Evolutionary conservation across 805 yeast genomes (phyloP), one percentile per base, ranked within the genome.

Genomic region (Zygotorulaspora chibaensis): DNA sequence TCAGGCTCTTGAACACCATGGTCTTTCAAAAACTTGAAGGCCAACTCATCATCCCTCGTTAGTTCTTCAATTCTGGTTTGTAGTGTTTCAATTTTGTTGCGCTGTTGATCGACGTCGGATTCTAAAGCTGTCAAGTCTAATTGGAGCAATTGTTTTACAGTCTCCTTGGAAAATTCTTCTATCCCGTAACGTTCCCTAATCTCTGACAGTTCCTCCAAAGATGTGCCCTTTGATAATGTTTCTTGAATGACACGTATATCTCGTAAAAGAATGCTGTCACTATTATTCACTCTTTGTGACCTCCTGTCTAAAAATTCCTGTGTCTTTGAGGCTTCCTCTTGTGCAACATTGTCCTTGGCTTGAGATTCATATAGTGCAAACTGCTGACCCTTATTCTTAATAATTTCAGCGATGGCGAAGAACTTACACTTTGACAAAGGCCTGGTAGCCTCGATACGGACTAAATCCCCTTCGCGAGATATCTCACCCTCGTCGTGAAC

Each of bases 401-500:
- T 79, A 63, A 91, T 87, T 62, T 91, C 97, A 2, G 97, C 96
- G 48, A 91, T 81, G 8, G 97, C 89, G 71, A 91, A 91, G 50
- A 76, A 79, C 67, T 91, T 91, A 48, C 83, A 74, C 13, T 90
- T 78, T 13, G 95, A 83, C 35, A 89, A 68, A 35, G 96, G 95
- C 53, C 96, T 83, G 30, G 89, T 84, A 29, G 87, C 79, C 67
- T 91, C 96, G 47, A 91, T 87, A 67, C 98, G 80, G 12, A 93
- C 98, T 51, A 91, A 73, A 70, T 91, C 99, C 37, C 99, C 99
- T 65, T 89, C 96, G 62, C 89, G 83, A 57, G 96, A 87, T 42
- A 88, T 75, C 60, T 87, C 83, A 25, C 87, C 88, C 70, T 91
- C 96, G 65, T 91, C 99, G 66, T 91, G 99, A 13, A 89, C 97